A percentile compares a stretch with the other conserved stretches of the same genome.
phyloP scores from a whole-genome alignment of 495 filamentous ascomycete genomes.

The Penicillium pancosmium region DNA sequence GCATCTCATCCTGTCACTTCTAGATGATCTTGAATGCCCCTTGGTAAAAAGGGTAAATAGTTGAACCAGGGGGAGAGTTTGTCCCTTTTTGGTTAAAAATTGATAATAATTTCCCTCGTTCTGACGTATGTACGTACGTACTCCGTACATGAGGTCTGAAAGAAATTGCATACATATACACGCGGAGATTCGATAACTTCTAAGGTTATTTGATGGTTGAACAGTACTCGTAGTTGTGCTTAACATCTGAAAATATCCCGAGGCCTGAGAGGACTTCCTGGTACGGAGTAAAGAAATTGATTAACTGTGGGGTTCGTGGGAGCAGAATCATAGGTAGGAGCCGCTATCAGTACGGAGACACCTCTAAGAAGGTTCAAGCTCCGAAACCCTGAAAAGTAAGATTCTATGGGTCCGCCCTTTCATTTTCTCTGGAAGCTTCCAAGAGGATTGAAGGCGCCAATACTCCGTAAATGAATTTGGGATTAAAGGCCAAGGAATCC shows the following conservation, averaged over 20 bases:
- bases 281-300: not conserved
- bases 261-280: not conserved
- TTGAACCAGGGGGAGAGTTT: not conserved
- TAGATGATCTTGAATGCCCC: not conserved
- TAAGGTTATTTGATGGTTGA: not conserved
- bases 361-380: conserved; percentile 25
- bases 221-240: not conserved
- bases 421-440: not conserved
- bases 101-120: not conserved
- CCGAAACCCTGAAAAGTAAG: conserved; percentile 23
- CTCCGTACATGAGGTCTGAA: not conserved
- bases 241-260: not conserved
- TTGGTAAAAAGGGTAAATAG: not conserved
- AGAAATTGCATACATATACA: not conserved
- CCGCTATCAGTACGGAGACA: conserved; percentile 18
- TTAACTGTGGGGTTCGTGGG: not conserved
- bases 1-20: conserved; percentile 1
- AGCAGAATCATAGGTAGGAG: conserved; percentile 7
- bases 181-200: not conserved
- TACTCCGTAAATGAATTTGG: conserved; percentile 6
- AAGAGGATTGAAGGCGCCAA: not conserved
- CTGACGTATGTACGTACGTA: not conserved
- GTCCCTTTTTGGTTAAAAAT: not conserved
- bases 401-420: conserved; percentile 13
- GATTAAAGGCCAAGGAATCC: not conserved